Evolutionary conservation across 2,329 filamentous ascomycete genomes (phyloP), one percentile per base, ranked within the genome.

Genomic region (Fusarium sp.): DNA sequence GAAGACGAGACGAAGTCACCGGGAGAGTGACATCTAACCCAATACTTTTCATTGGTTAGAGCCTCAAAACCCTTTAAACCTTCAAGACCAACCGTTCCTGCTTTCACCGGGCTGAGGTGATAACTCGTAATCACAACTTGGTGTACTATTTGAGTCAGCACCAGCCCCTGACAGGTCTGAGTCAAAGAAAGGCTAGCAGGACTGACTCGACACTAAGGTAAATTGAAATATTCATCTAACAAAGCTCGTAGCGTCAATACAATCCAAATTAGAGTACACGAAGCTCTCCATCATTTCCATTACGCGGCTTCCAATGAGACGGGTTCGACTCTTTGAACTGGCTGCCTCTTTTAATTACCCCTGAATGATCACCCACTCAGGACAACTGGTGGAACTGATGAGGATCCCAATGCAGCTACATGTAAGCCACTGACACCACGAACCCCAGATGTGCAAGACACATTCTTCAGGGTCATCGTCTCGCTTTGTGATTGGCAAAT

Each of bases 261-360:
- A 50, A 53, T 46, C 44, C 44, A 28, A 34, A 32, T 58, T 58
- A 44, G 29, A 40, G 51, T 22, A 13, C 42, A n/a, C 26, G 35
- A 52, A 40, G 47, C 40, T 46, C 46, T 35, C 57, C 26, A 49
- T 49, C 29, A 41, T 34, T 53, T 28, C 25, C 26, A 48, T 63
- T 55, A 50, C 44, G 49, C 36, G 54, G 53, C 54, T 52, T 53
- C 22, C 42, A 40, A 57, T 34, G 48, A 38, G 44, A 35, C 28
- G 7, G n/a, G 3, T 15, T 22, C 29, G 7, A 22, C 13, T 9
- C n/a, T 53, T 11, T 44, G 26, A n/a, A 58, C 45, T n/a, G 58
- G 55, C 26, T 64, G 60, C 61, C 61, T 65, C 60, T 44, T 10
- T 15, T 19, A 10, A 19, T 32, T 36, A 29, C 61, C 61, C 61